phyloP scores from a whole-genome alignment of 345 rosid species.

The Eucalyptus tenuipes region DNA sequence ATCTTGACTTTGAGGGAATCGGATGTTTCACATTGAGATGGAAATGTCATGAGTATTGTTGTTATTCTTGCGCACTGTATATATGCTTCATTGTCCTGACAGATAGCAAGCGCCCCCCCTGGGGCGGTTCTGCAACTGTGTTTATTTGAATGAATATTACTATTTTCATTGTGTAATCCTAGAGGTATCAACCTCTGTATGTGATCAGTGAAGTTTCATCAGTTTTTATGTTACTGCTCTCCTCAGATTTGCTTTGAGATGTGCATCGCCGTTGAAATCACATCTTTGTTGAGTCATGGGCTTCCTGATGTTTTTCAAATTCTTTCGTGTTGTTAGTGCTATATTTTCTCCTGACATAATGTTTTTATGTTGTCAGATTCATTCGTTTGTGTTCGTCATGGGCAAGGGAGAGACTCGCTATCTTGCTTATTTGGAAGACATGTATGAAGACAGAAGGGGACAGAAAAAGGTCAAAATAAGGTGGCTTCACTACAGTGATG shows the following conservation, averaged over 20 bases:
- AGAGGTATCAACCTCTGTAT: not conserved
- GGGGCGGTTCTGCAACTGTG: not conserved
- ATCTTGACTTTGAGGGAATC: not conserved
- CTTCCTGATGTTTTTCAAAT: not conserved
- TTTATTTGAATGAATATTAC: not conserved
- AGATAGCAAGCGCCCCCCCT: not conserved
- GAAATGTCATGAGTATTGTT: not conserved
- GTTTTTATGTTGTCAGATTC: constrained; percentile 29
- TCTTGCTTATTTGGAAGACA: constrained; percentile 91
- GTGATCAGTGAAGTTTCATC: not conserved
- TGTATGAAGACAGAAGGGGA: constrained; percentile 96
- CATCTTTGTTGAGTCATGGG: not conserved
- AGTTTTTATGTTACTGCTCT: not conserved
- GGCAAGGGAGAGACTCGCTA: constrained; percentile 72
- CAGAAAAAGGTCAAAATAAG: constrained; percentile 88
- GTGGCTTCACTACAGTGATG: constrained; percentile 91
- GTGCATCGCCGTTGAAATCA: not conserved
- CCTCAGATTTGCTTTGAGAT: not conserved
- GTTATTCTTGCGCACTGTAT: not conserved
- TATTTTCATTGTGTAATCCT: not conserved
- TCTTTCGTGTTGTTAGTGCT: not conserved
- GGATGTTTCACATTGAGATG: not conserved
- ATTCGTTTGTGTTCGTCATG: constrained; percentile 94
- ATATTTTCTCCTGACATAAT: not conserved
- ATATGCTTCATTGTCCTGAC: not conserved